Conservation (phyloP, 2,329 filamentous ascomycete species). For the Dothiorella sarmentorum region DNA sequence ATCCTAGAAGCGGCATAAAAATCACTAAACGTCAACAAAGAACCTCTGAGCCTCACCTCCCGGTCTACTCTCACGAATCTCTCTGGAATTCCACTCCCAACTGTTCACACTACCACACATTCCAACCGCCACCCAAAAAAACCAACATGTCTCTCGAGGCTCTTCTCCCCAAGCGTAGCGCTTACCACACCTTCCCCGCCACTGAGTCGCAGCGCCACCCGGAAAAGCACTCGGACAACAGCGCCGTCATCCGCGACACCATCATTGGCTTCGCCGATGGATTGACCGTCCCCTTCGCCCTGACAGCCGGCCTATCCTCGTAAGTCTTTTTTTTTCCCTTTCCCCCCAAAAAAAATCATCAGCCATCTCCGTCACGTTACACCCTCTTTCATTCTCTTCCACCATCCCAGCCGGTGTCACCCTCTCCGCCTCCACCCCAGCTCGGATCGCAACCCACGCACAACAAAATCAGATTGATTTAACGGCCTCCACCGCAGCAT, state of each 20-base stretch:
- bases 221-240: slow-evolving; percentile 29
- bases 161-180: slow-evolving; percentile 5
- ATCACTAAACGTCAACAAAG: background rate
- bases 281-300: slow-evolving; percentile 74
- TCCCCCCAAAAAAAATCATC: background rate
- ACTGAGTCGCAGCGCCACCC: slow-evolving; percentile 7
- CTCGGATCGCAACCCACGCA: too few species aligned
- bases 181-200: slow-evolving; percentile 6
- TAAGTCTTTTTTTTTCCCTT: background rate
- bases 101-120: too few species aligned
- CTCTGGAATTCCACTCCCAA: too few species aligned
- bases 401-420: too few species aligned
- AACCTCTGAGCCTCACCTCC: background rate
- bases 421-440: too few species aligned
- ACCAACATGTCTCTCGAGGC: slow-evolving; percentile 6
- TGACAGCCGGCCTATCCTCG: slow-evolving; percentile 69
- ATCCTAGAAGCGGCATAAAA: background rate
- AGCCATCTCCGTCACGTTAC: background rate
- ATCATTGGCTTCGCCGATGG: slow-evolving; percentile 77
- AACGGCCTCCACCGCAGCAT: slow-evolving; percentile 18
- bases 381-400: too few species aligned
- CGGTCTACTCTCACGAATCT: too few species aligned
- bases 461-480: too few species aligned
- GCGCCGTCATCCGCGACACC: slow-evolving; percentile 56
- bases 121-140: background rate